Evolutionary conservation across 2,329 filamentous ascomycete genomes (phyloP), one percentile per base, ranked within the genome.

Genomic region (Pyrenophora graminea): DNA sequence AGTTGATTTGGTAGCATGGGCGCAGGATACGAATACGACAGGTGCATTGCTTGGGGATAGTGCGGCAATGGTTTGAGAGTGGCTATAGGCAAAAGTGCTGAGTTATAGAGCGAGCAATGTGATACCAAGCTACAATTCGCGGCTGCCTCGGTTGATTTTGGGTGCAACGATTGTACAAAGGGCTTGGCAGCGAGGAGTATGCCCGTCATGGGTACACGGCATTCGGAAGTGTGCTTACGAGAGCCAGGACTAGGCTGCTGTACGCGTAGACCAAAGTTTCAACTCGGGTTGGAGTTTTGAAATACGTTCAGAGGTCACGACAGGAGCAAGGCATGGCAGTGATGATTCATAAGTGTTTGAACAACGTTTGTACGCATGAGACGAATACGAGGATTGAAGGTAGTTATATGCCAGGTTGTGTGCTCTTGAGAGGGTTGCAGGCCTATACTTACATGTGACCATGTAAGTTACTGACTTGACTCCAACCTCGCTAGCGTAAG

Each of bases 131-230:
- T n/a, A 25, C 23, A 27, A 21, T 43, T 27, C 30, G 30, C 18
- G 17, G 39, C 15, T 33, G n/a, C 38, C 38, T 42, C 38, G 45
- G 45, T 39, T 23, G 7, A 13, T 19, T 31, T n/a, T 23, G 31
- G 15, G 39, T 44, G 30, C 27, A 17, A 30, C 2, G 33, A 17
- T 32, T 27, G 45, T 40, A 25, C 32, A 13, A 30, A 30, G 27
- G 39, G 37, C 48, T 17, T 37, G 17, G 34, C 15, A 4, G 9
- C 17, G 32, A 39, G 34, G 4, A 39, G n/a, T 39, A 56, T 46
- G 55, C 32, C 33, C 34, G 52, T 54, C 48, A 53, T 58, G 10
- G 52, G 31, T 42, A 43, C 56, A 62, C 56, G 17, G 23, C 53
- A 43, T 51, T 5, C 8, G 31, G 25, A 52, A 45, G 52, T 40